A percentile compares a stretch with the other conserved stretches of the same genome.
phyloP scores from a whole-genome alignment of 495 filamentous ascomycete genomes.

The Neurospora sp. region DNA sequence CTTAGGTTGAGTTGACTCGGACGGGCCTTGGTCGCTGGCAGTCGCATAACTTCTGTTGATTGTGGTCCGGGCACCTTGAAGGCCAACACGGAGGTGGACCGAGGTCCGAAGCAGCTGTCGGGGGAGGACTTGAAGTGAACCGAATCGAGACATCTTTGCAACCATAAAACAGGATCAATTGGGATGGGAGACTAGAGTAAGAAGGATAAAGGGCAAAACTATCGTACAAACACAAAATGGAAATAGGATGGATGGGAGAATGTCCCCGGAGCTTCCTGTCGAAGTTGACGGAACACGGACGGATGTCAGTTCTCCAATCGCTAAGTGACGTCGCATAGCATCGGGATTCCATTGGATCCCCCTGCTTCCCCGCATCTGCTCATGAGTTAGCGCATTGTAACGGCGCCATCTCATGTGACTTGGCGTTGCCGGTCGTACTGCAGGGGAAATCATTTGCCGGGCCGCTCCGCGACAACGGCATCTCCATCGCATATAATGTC shows the following conservation, averaged over 20 bases:
- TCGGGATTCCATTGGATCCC: conserved; percentile 9
- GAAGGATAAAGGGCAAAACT: not conserved
- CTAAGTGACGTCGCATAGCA: conserved; percentile 18
- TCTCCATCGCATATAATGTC: not conserved
- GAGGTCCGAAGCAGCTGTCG: not conserved
- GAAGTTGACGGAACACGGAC: not conserved
- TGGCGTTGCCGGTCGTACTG: not conserved
- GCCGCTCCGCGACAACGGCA: not conserved
- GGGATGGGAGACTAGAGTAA: not conserved
- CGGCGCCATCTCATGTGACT: not conserved
- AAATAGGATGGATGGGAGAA: not conserved
- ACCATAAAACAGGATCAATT: not conserved
- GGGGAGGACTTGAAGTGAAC: conserved; percentile 12
- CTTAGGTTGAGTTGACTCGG: conserved; percentile 12
- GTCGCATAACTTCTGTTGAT: conserved; percentile 25
- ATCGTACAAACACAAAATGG: not conserved
- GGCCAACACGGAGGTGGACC: not conserved
- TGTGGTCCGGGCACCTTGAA: conserved; percentile 1
- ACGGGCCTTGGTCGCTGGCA: conserved; percentile 20
- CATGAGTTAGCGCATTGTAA: not conserved
- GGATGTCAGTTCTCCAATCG: not conserved
- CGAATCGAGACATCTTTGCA: conserved; percentile 13
- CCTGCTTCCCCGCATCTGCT: not conserved
- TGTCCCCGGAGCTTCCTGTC: not conserved
- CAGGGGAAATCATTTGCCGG: not conserved